Percentiles rank a stretch among this genome's conserved stretches.
phyloP scores from a whole-genome alignment of 2,329 filamentous ascomycete species.

The Endothia cerciana region DNA sequence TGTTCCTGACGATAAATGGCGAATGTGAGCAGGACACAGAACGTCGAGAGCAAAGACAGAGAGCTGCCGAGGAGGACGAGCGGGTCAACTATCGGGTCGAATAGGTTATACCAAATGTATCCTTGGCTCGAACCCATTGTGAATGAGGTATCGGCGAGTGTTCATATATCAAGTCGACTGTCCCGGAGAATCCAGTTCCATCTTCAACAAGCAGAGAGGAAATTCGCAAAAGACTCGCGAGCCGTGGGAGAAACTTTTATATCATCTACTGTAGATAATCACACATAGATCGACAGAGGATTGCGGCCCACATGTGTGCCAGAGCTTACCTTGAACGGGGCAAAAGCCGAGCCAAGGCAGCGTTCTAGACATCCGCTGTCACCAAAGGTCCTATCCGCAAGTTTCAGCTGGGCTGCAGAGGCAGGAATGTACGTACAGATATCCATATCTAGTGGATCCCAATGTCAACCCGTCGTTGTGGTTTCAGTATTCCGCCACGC shows the following conservation, averaged over 20 bases:
- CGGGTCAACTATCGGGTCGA: conserved; percentile 13
- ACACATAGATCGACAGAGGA: background rate
- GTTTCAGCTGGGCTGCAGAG: conserved; percentile 10
- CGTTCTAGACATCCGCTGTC: background rate
- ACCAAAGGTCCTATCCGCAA: background rate
- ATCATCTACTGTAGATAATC: conserved; percentile 1
- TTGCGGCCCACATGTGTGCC: background rate
- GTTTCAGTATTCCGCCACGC: conserved; percentile 8
- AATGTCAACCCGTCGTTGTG: background rate
- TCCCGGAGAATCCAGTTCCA: conserved; percentile 13
- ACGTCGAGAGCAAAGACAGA: conserved; percentile 3
- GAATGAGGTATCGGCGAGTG: background rate
- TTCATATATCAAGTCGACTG: conserved; percentile 3
- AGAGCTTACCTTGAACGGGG: background rate
- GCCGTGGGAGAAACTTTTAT: background rate
- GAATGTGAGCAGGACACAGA: conserved; percentile 10
- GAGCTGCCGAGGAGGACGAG: conserved; percentile 12
- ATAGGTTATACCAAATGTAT: conserved; percentile 10
- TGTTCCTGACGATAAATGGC: conserved; percentile 9
- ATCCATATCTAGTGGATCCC: background rate
- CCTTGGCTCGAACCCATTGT: background rate
- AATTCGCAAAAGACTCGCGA: background rate
- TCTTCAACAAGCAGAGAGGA: background rate
- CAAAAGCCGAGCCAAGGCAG: background rate
- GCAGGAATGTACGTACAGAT: background rate